phyloP scores from a whole-genome alignment of 352 stramenopile species.

The Pythium sukuiense region DNA sequence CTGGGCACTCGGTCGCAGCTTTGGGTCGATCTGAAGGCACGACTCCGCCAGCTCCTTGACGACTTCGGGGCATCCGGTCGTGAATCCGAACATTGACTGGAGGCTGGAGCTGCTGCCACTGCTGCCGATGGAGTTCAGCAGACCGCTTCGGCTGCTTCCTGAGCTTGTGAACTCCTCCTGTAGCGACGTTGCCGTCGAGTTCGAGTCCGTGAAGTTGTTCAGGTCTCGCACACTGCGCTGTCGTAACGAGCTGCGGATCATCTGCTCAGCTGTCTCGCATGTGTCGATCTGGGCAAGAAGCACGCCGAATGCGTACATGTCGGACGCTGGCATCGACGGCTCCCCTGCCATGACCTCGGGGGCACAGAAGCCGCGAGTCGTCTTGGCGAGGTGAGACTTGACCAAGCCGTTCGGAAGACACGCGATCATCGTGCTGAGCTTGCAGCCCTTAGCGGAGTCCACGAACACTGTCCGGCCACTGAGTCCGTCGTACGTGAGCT shows the following conservation, averaged over 20 bases:
- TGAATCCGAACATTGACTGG: conserved; percentile 68
- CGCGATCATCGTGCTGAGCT: conserved; percentile 76
- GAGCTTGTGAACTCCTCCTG: conserved; percentile 12
- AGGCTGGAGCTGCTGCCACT: conserved; percentile 38
- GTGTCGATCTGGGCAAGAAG: conserved; percentile 33
- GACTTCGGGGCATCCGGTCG: conserved; percentile 53
- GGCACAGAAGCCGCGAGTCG: conserved; percentile 26
- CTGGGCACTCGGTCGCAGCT: conserved; percentile 63
- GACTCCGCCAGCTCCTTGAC: conserved; percentile 58
- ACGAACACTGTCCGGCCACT: conserved; percentile 73
- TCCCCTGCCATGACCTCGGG: conserved; percentile 31
- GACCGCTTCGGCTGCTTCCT: conserved; percentile 1
- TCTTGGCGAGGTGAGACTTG: conserved; percentile 21
- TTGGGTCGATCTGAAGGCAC: conserved; percentile 73
- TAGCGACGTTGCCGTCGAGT: conserved; percentile 29
- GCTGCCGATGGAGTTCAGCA: conserved; percentile 22
- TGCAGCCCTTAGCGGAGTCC: conserved; percentile 70
- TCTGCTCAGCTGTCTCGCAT: conserved; percentile 51
- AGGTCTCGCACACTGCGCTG: conserved; percentile 42
- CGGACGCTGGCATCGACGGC: conserved; percentile 19
- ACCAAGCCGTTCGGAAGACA: conserved; percentile 43
- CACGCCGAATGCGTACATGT: conserved; percentile 42
- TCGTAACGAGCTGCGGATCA: conserved; percentile 61
- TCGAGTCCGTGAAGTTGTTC: conserved; percentile 29
- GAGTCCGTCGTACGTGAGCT: conserved; percentile 69